A percentile compares a stretch with the other conserved stretches of the same genome.
phyloP scores from a whole-genome alignment of 2,329 filamentous ascomycete genomes.

The Trichoderma koningiopsis region DNA sequence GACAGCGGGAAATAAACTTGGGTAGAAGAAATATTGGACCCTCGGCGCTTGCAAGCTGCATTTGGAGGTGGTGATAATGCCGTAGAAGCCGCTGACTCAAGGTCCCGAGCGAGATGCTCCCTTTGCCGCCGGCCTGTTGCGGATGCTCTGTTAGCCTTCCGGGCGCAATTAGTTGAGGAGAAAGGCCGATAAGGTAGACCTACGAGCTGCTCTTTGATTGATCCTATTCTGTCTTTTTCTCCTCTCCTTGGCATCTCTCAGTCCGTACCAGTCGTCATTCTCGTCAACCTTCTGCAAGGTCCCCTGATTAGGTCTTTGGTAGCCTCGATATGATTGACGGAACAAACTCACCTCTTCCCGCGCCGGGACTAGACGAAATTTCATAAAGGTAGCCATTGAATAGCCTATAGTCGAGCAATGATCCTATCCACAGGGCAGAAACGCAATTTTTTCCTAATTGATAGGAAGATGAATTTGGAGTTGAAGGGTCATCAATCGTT shows the following conservation, averaged over 20 bases:
- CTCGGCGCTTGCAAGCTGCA: no score
- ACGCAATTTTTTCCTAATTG: background rate
- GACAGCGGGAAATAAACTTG: constrained; percentile 29
- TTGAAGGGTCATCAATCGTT: constrained; percentile 1
- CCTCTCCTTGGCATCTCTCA: constrained; percentile 29
- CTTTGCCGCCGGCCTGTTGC: constrained; percentile 28
- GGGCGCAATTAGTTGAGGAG: constrained; percentile 6
- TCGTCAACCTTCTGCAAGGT: constrained; percentile 13
- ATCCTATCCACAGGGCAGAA: background rate
- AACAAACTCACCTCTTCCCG: constrained; percentile 28
- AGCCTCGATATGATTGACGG: background rate
- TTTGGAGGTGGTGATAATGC: background rate
- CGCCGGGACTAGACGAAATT: constrained; percentile 30
- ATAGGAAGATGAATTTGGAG: constrained; percentile 9
- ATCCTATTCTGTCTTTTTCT: constrained; percentile 31
- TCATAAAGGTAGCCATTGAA: constrained; percentile 29
- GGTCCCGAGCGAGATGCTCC: constrained; percentile 16
- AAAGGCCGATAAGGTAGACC: background rate
- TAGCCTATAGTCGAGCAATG: background rate
- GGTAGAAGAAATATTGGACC: background rate
- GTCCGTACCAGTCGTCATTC: constrained; percentile 29
- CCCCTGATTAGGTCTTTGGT: background rate
- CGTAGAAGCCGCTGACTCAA: background rate
- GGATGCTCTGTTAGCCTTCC: background rate
- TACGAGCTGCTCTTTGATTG: constrained; percentile 30